These are phyloP conservation scores for Castanea mollissima DNA, from an alignment of 306 rosid genomes.

Conservation along the genomic window DNA sequence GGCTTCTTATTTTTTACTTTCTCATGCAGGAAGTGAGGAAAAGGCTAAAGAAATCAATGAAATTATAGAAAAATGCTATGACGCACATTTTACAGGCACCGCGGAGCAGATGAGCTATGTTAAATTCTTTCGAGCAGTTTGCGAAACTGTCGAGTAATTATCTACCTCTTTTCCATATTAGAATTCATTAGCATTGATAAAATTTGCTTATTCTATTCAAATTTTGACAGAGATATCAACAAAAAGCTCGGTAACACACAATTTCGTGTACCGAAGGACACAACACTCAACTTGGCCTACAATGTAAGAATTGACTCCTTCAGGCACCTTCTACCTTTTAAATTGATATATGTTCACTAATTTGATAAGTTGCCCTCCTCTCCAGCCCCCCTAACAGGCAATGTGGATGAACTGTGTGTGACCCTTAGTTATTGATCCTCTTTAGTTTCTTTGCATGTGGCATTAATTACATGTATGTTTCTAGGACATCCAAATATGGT, in stretches of 20 bases:
- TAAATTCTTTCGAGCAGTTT: slow-evolving; percentile 45
- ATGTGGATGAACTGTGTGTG: too few species aligned
- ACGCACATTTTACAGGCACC: neutral
- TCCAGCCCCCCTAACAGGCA: too few species aligned
- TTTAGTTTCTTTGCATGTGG: too few species aligned
- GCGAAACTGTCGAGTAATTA: slow-evolving; percentile 52
- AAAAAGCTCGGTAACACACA: slow-evolving; percentile 39
- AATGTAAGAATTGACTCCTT: slow-evolving; percentile 1
- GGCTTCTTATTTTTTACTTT: too few species aligned
- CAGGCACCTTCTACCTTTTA: neutral
- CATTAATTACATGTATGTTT: too few species aligned
- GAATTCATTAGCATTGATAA: neutral
- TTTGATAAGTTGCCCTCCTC: too few species aligned
- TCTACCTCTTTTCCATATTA: neutral
- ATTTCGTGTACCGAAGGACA: slow-evolving; percentile 16
- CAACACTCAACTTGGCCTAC: neutral
- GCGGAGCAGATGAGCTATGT: neutral
- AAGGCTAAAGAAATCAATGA: slow-evolving; percentile 24
- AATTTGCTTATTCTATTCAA: neutral
- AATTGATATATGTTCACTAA: neutral
- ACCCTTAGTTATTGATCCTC: too few species aligned
- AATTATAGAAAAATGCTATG: slow-evolving; percentile 25
- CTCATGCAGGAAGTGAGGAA: slow-evolving; percentile 40
- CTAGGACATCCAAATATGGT: too few species aligned
- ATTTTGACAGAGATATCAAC: slow-evolving; percentile 50